Conservation (phyloP, 1,139 yeast genomes). For the Yamadazyma membranifaciens region DNA sequence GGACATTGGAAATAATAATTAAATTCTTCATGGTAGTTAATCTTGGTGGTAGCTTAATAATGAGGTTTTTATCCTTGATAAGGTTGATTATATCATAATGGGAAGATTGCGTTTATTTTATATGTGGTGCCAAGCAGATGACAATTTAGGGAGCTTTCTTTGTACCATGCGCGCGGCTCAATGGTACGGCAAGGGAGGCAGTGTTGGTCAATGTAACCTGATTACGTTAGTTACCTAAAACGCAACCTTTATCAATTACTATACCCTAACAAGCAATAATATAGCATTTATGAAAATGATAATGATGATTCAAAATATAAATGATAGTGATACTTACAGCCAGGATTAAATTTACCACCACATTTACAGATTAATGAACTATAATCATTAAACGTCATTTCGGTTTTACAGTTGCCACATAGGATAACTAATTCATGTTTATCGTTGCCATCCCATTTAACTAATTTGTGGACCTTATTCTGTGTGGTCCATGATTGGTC, state of each 20-base stretch:
- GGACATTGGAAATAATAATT: conserved; percentile 14
- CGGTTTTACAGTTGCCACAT: conserved; percentile 37
- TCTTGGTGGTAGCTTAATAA: no score
- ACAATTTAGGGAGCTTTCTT: background rate
- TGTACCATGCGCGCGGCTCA: background rate
- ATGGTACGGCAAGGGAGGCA: conserved; percentile 1
- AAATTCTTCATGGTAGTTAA: conserved; percentile 16
- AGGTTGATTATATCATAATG: background rate
- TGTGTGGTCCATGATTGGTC: conserved; percentile 2
- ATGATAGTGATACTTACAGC: conserved; percentile 36
- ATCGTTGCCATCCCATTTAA: background rate
- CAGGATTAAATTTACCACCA: conserved; percentile 33
- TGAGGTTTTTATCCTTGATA: no score
- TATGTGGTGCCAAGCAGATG: no score
- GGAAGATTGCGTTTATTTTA: no score
- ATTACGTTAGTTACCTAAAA: no score
- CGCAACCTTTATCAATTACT: no score
- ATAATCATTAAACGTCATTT: conserved; percentile 23
- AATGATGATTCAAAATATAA: conserved; percentile 28
- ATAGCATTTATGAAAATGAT: no score
- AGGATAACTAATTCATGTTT: conserved; percentile 24
- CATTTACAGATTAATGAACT: conserved; percentile 24
- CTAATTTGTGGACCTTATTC: background rate
- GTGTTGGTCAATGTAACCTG: background rate
- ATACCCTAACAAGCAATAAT: no score